Conservation (phyloP, 1,284 basidiomycete genomes). For the Irpex sp. region DNA sequence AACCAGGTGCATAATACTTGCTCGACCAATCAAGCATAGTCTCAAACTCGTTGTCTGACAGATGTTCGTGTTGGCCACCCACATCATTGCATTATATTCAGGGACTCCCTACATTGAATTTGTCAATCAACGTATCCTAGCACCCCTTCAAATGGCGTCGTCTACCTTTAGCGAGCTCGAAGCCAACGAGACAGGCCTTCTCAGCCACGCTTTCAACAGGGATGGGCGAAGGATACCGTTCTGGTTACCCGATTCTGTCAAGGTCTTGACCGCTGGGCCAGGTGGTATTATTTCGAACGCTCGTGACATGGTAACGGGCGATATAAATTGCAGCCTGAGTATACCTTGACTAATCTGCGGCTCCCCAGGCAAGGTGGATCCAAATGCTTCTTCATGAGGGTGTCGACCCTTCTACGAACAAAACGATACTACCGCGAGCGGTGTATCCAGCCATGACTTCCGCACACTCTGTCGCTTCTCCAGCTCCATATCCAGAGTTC, state of each 20-base stretch:
- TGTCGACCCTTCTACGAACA: slow-evolving; percentile 21
- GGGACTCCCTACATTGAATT: slow-evolving; percentile 27
- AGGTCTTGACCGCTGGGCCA: slow-evolving; percentile 22
- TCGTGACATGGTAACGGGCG: slow-evolving; percentile 24
- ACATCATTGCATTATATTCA: slow-evolving; percentile 33
- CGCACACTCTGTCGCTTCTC: slow-evolving; percentile 12
- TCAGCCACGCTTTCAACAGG: slow-evolving; percentile 31
- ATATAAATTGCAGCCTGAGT: background rate
- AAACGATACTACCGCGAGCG: slow-evolving; percentile 22
- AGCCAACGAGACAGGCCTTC: slow-evolving; percentile 29
- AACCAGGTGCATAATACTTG: slow-evolving; percentile 29
- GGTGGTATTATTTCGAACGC: slow-evolving; percentile 32
- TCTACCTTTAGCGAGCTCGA: slow-evolving; percentile 32
- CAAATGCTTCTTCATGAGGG: slow-evolving; percentile 25
- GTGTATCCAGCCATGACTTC: slow-evolving; percentile 25
- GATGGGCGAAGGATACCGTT: slow-evolving; percentile 25
- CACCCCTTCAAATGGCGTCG: slow-evolving; percentile 28
- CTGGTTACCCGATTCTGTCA: slow-evolving; percentile 22
- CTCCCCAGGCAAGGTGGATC: slow-evolving; percentile 28
- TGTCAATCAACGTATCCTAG: slow-evolving; percentile 27
- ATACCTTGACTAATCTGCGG: too few relatives aligned
- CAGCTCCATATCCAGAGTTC: background rate
- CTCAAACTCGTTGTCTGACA: slow-evolving; percentile 7
- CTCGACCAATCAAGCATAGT: background rate
- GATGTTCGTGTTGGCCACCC: slow-evolving; percentile 33